Evolutionary conservation across 805 yeast species (phyloP), one percentile per base, ranked within the genome.

Genomic region (Myxozyma mucilagina): DNA sequence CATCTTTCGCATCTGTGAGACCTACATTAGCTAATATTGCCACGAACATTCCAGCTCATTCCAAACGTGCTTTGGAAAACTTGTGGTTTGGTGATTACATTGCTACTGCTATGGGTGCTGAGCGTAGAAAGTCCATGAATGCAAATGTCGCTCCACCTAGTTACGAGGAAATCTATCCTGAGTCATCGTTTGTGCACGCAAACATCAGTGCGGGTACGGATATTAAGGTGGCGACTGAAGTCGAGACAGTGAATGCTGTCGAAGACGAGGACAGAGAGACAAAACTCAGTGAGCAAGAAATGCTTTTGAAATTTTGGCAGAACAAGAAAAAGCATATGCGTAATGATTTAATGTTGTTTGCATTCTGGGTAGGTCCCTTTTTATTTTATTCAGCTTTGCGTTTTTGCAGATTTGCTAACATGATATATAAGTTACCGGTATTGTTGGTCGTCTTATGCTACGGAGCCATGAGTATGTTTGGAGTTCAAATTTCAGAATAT

Each of bases 281-380:
- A 14, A 50, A 50, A 45, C 29, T 50, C 24, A 48, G 41, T n/a
- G 59, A 59, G 29, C 59, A 63, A 57, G 61, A 61, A 31, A 38
- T 51, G 55, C 45, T 55, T 36, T 49, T 56, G 34, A 64, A 63
- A 56, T 60, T 63, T 35, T 62, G 66, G 66, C 56, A 55, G 55
- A 60, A 43, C 47, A 63, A 60, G 53, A 59, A 63, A 53, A 66
- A 64, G 53, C 62, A 62, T 49, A 57, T 66, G 49, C 56, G 67
- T 16, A 66, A 67, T 47, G 70, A 68, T 44, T 45, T 65, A 55
- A 68, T 68, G 70, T 47, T 68, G 48, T 65, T 68, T 61, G 63
- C 69, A n/a, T 68, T 68, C 49, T 68, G 70, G 70, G 64, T 67
- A 45, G 53, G 68, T 39, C 13, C 47, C 5, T 20, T 57, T 36